Percentiles rank a stretch among this genome's conserved stretches.
These are phyloP conservation scores for Scutellaria minor DNA, from an alignment of 257 asterid genomes.

Conservation along the genomic window DNA sequence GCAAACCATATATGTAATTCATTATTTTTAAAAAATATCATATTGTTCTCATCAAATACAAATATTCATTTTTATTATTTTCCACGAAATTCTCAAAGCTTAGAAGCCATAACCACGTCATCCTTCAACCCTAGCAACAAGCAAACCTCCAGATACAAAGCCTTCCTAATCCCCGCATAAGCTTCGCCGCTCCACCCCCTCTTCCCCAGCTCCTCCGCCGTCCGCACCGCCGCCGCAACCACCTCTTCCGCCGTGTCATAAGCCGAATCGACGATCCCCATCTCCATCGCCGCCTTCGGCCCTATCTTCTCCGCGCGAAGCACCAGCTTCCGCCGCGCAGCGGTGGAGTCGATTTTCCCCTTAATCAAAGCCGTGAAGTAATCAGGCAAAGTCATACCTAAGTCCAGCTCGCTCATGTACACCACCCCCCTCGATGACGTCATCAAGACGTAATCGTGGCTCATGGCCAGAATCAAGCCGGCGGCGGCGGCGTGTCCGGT, in stretches of 20 bases:
- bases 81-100: slow-evolving; percentile 44
- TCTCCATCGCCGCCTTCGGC: slow-evolving; percentile 58
- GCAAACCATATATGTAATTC: too few relatives aligned
- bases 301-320: slow-evolving; percentile 59
- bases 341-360: slow-evolving; percentile 50
- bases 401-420: slow-evolving; percentile 88
- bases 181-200: slow-evolving; percentile 66
- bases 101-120: slow-evolving; percentile 50
- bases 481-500: slow-evolving; percentile 93
- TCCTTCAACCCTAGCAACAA: slow-evolving; percentile 53
- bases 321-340: slow-evolving; percentile 54
- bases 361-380: slow-evolving; percentile 65
- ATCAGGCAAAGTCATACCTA: slow-evolving; percentile 83
- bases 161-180: slow-evolving; percentile 65
- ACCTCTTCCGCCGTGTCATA: slow-evolving; percentile 55
- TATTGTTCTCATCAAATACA: not conserved
- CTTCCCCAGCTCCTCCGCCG: slow-evolving; percentile 61
- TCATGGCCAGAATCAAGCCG: slow-evolving; percentile 69
- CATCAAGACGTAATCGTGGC: slow-evolving; percentile 77
- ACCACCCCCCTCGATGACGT: slow-evolving; percentile 59
- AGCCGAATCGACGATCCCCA: slow-evolving; percentile 71
- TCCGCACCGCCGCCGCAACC: slow-evolving; percentile 52
- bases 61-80: not conserved
- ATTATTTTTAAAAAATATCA: too few relatives aligned
- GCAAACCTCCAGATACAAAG: slow-evolving; percentile 69